These are phyloP conservation scores for Vachellia collinsii DNA, from an alignment of 306 rosid genomes.

Conservation along the genomic window DNA sequence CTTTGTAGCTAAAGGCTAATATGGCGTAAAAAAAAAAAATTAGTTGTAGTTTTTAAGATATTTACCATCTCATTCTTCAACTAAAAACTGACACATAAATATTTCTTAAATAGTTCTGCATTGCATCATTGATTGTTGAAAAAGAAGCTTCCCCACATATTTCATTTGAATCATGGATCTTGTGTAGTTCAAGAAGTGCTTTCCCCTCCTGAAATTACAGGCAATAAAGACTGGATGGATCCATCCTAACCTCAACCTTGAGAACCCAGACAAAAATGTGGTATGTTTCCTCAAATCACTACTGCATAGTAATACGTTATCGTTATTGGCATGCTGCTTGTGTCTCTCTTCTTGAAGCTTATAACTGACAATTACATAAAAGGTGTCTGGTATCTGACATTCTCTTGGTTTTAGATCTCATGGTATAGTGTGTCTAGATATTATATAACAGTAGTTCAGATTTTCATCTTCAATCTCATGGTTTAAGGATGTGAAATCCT, in stretches of 20 bases:
- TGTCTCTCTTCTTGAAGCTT: not conserved
- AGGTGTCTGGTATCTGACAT: not conserved
- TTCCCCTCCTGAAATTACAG: constrained; percentile 35
- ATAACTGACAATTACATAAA: not conserved
- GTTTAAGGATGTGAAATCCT: not conserved
- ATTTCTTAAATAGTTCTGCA: not conserved
- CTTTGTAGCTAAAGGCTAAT: not conserved
- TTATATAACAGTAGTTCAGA: not conserved
- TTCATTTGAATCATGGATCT: not conserved
- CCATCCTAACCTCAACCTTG: constrained; percentile 75
- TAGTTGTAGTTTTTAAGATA: not conserved
- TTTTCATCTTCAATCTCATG: not conserved
- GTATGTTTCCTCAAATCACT: constrained; percentile 38
- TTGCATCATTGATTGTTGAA: not conserved
- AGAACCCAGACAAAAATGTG: constrained; percentile 66
- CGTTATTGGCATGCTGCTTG: not conserved
- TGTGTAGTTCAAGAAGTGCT: not conserved
- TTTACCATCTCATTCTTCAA: not conserved
- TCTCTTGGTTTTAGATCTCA: not conserved
- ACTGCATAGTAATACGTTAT: not conserved
- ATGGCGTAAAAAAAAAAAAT: not conserved
- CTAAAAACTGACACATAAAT: too few species aligned
- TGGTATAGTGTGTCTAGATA: not conserved
- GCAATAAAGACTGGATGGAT: constrained; percentile 78
- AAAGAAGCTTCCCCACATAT: not conserved